Evolutionary conservation across 106 monocot genomes (phyloP).

Genomic region (Dioscorea alata): DNA sequence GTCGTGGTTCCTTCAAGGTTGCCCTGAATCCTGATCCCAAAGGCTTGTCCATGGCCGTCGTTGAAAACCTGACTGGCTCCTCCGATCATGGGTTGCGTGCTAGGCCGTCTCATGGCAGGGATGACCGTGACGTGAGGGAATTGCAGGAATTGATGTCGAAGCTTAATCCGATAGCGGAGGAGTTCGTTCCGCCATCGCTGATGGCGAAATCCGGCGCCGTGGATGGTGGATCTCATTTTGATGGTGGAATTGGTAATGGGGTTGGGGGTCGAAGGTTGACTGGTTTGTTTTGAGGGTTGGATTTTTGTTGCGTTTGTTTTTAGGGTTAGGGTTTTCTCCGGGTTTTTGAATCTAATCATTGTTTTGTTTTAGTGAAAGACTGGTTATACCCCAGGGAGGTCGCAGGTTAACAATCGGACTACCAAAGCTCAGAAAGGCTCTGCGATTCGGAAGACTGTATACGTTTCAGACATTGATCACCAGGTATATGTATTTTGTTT

Average conservation of each 20-base stretch:
- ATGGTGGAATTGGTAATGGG: slow-evolving; percentile 7
- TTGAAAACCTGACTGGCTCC: background rate
- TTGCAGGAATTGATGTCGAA: slow-evolving; percentile 65
- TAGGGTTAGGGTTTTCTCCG: no score
- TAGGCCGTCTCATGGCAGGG: no score
- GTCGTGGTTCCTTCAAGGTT: no score
- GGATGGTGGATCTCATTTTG: slow-evolving; percentile 3
- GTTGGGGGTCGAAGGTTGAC: slow-evolving; percentile 30
- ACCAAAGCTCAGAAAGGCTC: slow-evolving; percentile 81
- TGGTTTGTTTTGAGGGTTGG: slow-evolving; percentile 20
- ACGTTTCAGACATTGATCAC: slow-evolving; percentile 92
- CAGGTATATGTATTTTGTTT: slow-evolving; percentile 39
- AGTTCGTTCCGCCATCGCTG: slow-evolving; percentile 77
- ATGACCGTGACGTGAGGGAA: slow-evolving; percentile 20
- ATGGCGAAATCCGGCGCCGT: background rate
- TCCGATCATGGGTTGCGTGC: no score
- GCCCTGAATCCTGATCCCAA: background rate
- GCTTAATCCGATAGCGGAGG: slow-evolving; percentile 78
- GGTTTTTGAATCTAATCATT: no score
- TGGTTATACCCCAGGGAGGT: slow-evolving; percentile 42
- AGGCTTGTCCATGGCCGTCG: background rate
- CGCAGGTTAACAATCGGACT: slow-evolving; percentile 65
- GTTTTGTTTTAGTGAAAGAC: slow-evolving; percentile 36
- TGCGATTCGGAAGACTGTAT: slow-evolving; percentile 80
- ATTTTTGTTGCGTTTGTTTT: no score